These are phyloP conservation scores for Schizopora paradoxa DNA, from an alignment of 1,284 basidiomycete genomes.

Conservation along the genomic window DNA sequence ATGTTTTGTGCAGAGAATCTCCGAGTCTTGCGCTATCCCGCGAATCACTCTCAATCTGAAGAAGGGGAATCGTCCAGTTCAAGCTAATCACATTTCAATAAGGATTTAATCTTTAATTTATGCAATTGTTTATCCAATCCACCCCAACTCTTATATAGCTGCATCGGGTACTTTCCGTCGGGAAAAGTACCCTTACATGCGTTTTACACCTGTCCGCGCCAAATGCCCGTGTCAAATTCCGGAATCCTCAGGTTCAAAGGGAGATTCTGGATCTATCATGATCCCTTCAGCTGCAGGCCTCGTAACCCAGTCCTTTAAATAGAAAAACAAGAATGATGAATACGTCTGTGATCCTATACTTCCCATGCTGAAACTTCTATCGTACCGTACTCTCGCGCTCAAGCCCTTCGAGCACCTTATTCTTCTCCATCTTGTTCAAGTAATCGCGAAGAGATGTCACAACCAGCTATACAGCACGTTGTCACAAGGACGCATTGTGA, in stretches of 20 bases:
- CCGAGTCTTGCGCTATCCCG: neutral
- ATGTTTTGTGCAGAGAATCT: neutral
- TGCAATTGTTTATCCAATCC: too few relatives aligned
- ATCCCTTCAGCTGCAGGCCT: slow-evolving; percentile 9
- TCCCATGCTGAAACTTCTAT: slow-evolving; percentile 12
- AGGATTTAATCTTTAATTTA: too few relatives aligned
- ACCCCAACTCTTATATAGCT: too few relatives aligned
- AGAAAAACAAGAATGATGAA: slow-evolving; percentile 4
- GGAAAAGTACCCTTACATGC: too few relatives aligned
- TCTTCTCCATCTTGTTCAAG: slow-evolving; percentile 49
- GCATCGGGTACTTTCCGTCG: too few relatives aligned
- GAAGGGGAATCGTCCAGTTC: neutral
- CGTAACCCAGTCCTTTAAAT: slow-evolving; percentile 14
- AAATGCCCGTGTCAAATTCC: slow-evolving; percentile 5
- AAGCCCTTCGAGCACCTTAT: slow-evolving; percentile 11
- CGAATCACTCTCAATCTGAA: neutral
- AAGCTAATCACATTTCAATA: too few relatives aligned
- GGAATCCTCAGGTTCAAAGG: slow-evolving; percentile 16
- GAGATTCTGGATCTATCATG: slow-evolving; percentile 5
- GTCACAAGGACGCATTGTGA: neutral
- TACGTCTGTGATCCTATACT: too few relatives aligned
- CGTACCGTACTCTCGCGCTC: slow-evolving; percentile 17
- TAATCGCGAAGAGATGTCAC: slow-evolving; percentile 64
- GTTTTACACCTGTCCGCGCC: too few relatives aligned
- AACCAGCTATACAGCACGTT: slow-evolving; percentile 43